Conservation (phyloP, 805 yeast genomes). For the Zygoascus ofunaensis region DNA sequence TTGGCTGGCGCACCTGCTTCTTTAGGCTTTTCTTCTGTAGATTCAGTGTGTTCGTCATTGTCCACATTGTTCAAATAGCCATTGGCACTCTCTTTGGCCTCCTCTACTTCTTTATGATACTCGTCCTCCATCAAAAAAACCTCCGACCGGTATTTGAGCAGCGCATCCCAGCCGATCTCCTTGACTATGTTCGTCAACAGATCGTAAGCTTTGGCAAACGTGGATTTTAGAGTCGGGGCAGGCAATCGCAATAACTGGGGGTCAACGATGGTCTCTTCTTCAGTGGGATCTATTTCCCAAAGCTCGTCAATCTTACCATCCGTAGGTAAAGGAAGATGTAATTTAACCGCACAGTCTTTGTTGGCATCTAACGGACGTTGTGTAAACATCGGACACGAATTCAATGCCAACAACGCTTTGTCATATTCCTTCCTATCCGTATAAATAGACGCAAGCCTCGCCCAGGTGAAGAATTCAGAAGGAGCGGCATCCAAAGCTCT, state of each 20-base stretch:
- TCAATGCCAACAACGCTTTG: constrained; percentile 57
- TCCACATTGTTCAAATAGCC: no score
- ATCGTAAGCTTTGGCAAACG: constrained; percentile 55
- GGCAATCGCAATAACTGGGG: constrained; percentile 44
- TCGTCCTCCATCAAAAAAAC: constrained; percentile 80
- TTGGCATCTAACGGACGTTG: constrained; percentile 38
- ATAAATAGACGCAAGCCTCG: constrained; percentile 50
- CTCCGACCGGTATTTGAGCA: constrained; percentile 54
- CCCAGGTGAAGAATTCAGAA: constrained; percentile 69
- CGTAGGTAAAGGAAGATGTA: constrained; percentile 42
- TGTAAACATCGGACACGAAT: constrained; percentile 65
- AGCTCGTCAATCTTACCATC: constrained; percentile 45
- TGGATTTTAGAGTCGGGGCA: constrained; percentile 42
- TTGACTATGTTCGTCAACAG: constrained; percentile 60
- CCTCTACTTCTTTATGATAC: constrained; percentile 32
- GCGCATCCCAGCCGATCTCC: constrained; percentile 72
- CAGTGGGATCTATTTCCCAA: constrained; percentile 34
- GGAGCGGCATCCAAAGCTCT: constrained; percentile 63
- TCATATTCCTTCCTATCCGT: constrained; percentile 45
- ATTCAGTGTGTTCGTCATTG: neutral
- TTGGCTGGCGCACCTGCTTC: neutral
- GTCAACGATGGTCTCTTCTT: constrained; percentile 33
- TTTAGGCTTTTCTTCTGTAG: neutral
- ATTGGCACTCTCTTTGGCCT: neutral
- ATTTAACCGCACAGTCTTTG: constrained; percentile 34